phyloP scores from a whole-genome alignment of 345 rosid genomes.

The Eucalyptus polyanthemos region DNA sequence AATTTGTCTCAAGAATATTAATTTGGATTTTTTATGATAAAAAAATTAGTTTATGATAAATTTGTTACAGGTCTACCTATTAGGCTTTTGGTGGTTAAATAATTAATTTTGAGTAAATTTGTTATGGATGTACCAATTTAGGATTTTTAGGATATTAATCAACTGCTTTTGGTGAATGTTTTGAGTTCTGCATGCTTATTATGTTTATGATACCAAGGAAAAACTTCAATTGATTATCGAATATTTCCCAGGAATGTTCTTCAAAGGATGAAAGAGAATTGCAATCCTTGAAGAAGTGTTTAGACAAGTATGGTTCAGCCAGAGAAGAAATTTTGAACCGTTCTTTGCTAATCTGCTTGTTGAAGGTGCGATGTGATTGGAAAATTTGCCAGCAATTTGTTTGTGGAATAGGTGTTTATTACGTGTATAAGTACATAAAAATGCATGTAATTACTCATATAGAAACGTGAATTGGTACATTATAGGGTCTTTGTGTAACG shows the following conservation, averaged over 20 bases:
- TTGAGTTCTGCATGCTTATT: not conserved
- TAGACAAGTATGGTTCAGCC: constrained; percentile 57
- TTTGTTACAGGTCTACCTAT: accelerated
- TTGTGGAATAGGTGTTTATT: not conserved
- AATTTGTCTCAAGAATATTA: accelerated
- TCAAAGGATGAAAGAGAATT: constrained; percentile 55
- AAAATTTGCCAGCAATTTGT: not conserved
- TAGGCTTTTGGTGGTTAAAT: no score
- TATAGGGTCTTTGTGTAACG: not conserved
- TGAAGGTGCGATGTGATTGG: not conserved
- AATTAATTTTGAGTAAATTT: accelerated
- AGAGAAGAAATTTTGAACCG: constrained; percentile 63
- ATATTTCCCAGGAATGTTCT: constrained; percentile 35
- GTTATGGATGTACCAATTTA: accelerated
- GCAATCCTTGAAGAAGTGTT: constrained; percentile 59
- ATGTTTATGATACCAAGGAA: not conserved
- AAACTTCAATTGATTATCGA: not conserved
- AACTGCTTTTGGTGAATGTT: accelerated
- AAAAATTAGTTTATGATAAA: accelerated
- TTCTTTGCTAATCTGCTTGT: constrained; percentile 46
- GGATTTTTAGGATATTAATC: accelerated
- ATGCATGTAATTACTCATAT: not conserved
- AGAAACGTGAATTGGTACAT: not conserved
- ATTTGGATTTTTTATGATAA: accelerated
- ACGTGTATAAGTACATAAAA: not conserved